phyloP scores from a whole-genome alignment of 2,329 filamentous ascomycete species.

The Aspergillus bombycis region DNA sequence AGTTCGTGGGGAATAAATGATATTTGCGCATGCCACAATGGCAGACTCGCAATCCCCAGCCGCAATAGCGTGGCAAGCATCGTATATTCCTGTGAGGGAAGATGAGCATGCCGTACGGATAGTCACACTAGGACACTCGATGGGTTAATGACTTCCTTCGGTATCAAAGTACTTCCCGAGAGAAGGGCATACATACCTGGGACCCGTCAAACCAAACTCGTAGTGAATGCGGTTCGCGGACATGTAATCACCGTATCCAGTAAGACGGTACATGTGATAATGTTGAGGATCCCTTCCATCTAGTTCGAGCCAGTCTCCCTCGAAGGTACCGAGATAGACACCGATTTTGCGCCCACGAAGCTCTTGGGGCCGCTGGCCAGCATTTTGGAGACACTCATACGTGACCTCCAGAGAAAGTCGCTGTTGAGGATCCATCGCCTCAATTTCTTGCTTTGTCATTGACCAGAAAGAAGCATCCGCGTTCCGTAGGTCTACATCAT shows the following conservation, averaged over 20 bases:
- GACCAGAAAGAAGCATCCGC: constrained; percentile 33
- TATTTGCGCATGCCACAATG: background rate
- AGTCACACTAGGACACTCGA: constrained; percentile 1
- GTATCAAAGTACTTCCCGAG: too few species aligned
- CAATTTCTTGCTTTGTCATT: constrained; percentile 27
- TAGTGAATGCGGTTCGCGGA: constrained; percentile 16
- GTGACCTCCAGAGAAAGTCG: constrained; percentile 36
- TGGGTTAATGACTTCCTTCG: too few species aligned
- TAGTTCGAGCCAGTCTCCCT: constrained; percentile 30
- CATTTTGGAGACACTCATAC: constrained; percentile 36
- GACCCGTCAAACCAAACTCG: constrained; percentile 11
- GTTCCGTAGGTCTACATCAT: constrained; percentile 27
- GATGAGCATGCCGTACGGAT: background rate
- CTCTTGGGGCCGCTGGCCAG: constrained; percentile 21
- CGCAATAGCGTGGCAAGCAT: background rate
- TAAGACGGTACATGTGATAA: constrained; percentile 11
- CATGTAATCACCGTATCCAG: constrained; percentile 12
- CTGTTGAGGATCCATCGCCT: constrained; percentile 37
- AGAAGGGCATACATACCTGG: constrained; percentile 13
- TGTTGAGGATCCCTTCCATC: constrained; percentile 21
- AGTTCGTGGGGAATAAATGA: background rate
- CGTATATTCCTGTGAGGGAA: background rate
- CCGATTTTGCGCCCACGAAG: constrained; percentile 34
- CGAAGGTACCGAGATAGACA: constrained; percentile 28
- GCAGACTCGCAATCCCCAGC: background rate